phyloP scores from a whole-genome alignment of 2,329 filamentous ascomycete species.

The Apiospora saccharicola region DNA sequence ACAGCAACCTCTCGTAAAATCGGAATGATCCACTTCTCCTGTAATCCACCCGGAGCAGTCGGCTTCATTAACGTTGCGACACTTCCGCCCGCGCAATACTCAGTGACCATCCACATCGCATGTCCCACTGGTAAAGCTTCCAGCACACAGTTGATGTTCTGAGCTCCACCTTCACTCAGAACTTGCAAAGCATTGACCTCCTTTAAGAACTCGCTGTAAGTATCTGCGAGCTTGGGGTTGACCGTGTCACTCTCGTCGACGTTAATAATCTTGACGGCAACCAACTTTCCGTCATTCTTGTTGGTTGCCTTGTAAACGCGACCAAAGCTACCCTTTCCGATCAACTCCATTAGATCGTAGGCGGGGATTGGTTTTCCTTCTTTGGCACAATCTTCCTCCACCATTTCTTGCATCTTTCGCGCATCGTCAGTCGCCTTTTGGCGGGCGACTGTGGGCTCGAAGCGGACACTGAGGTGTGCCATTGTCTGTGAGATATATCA shows the following conservation, averaged over 20 bases:
- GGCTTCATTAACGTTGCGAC: conserved; percentile 77
- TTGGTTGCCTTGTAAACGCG: conserved; percentile 73
- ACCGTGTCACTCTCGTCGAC: conserved; percentile 78
- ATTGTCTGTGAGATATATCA: background rate
- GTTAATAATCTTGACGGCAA: conserved; percentile 84
- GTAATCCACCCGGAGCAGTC: conserved; percentile 69
- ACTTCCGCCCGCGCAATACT: conserved; percentile 86
- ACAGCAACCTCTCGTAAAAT: conserved; percentile 72
- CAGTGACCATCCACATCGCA: conserved; percentile 87
- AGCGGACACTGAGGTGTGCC: conserved; percentile 15
- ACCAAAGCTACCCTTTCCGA: conserved; percentile 78
- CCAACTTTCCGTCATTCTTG: conserved; percentile 58
- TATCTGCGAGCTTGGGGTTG: conserved; percentile 70
- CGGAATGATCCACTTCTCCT: conserved; percentile 74
- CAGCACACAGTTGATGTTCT: conserved; percentile 83
- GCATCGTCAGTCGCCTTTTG: conserved; percentile 73
- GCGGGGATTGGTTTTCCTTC: conserved; percentile 66
- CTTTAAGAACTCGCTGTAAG: conserved; percentile 74
- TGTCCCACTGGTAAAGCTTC: conserved; percentile 80
- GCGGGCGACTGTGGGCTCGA: conserved; percentile 27
- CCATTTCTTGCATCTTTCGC: conserved; percentile 70
- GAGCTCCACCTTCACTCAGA: conserved; percentile 75
- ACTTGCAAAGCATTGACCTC: conserved; percentile 75
- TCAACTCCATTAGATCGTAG: conserved; percentile 75
- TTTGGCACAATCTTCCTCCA: conserved; percentile 68